Evolutionary conservation across 2,329 filamentous ascomycete species (phyloP), one percentile per base, ranked within the genome.

Genomic region (Ploettnerulaceae sp.): DNA sequence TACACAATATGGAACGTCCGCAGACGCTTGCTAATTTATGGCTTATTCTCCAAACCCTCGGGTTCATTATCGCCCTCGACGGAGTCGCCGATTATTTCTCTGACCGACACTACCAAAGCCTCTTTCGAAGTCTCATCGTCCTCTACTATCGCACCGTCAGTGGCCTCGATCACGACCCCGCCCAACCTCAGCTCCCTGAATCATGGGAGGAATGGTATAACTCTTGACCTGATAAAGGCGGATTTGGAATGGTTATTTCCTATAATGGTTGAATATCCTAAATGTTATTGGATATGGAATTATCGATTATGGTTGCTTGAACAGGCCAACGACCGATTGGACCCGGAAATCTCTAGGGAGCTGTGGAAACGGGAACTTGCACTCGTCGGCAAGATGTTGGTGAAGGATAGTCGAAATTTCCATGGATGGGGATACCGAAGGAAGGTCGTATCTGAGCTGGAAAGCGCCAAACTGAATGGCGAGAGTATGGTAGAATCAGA

Each of bases 201-300:
- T 57, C 63, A 48, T 61, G 75, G 75, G 73, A 74, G 58, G 66
- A 69, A 55, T 69, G 66, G 65, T 78, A 75, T 67, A 71, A 74
- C 66, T 53, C 64, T 71, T 32, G 69, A 79, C 2, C 63, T 84
- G 24, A 75, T 97, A 51, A 76, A 78, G 36, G 72, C 77, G 45
- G 93, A 98, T 64, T 73, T 98, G 25, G 70, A 71, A 37, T 95
- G 96, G 62, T 82, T 91, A 25, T 79, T 96, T 31, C 87, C 88
- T 0, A 75, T 98, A 15, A 77, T 98, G 39, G 76, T 87, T 54
- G 81, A 89, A 56, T 91, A 81, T 56, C 93, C 93, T 5, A 98
- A 98, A 66, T 97, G 93, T 73, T 98, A 98, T 71, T 97, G 93
- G 91, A 91, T 98, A 61, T 98, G 93, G 93, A 95, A 95, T 58